Percentiles rank a stretch among this genome's conserved stretches.
phyloP scores from a whole-genome alignment of 768 basidiomycete genomes.

The Mycena amicta region DNA sequence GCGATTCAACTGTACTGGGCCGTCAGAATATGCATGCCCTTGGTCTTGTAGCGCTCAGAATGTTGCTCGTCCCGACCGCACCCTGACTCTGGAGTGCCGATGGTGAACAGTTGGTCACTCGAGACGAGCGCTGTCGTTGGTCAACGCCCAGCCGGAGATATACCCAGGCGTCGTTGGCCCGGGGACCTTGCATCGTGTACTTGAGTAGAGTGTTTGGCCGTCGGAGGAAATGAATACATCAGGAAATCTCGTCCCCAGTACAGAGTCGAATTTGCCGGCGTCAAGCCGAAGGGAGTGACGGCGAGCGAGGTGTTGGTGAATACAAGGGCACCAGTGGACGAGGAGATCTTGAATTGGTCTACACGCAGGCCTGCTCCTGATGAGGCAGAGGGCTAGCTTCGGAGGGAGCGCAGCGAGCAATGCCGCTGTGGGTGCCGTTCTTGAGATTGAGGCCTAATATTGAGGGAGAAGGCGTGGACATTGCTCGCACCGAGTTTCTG shows the following conservation, averaged over 20 bases:
- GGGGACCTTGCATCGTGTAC: conserved; percentile 11
- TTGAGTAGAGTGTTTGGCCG: conserved; percentile 13
- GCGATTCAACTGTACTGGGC: too few species aligned
- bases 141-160: conserved; percentile 18
- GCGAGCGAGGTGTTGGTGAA: conserved; percentile 20
- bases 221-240: conserved; percentile 24
- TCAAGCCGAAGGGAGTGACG: conserved; percentile 23
- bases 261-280: background rate
- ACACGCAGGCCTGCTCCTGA: conserved; percentile 27
- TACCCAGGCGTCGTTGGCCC: conserved; percentile 4
- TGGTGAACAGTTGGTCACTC: conserved; percentile 8
- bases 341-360: conserved; percentile 22
- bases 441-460: too few species aligned
- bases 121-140: conserved; percentile 10
- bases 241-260: conserved; percentile 29
- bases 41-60: conserved; percentile 18
- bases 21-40: conserved; percentile 19
- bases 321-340: conserved; percentile 10
- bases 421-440: conserved; percentile 8
- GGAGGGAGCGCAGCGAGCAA: conserved; percentile 4
- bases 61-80: conserved; percentile 19
- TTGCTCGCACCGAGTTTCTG: conserved; percentile 25
- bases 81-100: conserved; percentile 18
- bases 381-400: conserved; percentile 21
- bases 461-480: conserved; percentile 18